Percentiles rank a stretch among this genome's conserved stretches.
Evolutionary conservation across 2,329 filamentous ascomycete species (phyloP).

Genomic region (Elsinoe batatas): DNA sequence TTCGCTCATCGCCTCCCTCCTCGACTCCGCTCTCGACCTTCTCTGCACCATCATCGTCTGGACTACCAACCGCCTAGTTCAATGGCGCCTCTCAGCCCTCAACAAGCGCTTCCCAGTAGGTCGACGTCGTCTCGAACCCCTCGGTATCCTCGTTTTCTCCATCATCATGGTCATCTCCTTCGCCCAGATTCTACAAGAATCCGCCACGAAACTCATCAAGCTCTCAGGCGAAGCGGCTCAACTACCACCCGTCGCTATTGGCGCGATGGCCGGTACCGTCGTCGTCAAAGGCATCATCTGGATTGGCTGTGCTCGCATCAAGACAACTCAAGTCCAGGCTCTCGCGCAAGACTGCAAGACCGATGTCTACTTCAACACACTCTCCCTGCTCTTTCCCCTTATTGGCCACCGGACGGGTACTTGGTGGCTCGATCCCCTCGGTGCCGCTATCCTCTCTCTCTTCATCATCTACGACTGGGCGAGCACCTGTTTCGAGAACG

Average conservation of each 20-base stretch:
- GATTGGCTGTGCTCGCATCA: conserved; percentile 49
- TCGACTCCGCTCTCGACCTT: conserved; percentile 52
- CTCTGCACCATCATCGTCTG: conserved; percentile 53
- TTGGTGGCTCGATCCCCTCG: conserved; percentile 59
- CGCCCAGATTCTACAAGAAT: conserved; percentile 51
- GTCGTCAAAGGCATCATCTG: conserved; percentile 52
- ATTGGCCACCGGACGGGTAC: conserved; percentile 49
- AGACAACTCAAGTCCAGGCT: conserved; percentile 55
- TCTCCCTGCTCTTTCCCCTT: conserved; percentile 52
- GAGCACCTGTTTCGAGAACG: conserved; percentile 50
- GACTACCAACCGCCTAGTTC: conserved; percentile 49
- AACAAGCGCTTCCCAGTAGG: conserved; percentile 50
- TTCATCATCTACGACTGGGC: conserved; percentile 64
- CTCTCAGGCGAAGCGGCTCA: conserved; percentile 36
- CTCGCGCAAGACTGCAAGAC: conserved; percentile 55
- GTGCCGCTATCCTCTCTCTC: conserved; percentile 52
- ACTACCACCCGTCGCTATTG: conserved; percentile 45
- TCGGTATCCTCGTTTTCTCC: conserved; percentile 54
- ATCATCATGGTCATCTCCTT: conserved; percentile 57
- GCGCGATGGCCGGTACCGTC: conserved; percentile 48
- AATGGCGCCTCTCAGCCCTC: conserved; percentile 45
- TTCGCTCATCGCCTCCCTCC: conserved; percentile 51
- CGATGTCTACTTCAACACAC: conserved; percentile 55
- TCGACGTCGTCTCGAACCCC: conserved; percentile 47
- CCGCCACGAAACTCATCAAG: conserved; percentile 45